Percentiles rank a stretch among this genome's conserved stretches.
Conservation (phyloP, 805 yeast genomes). For the Cyberlindnera maritima region DNA sequence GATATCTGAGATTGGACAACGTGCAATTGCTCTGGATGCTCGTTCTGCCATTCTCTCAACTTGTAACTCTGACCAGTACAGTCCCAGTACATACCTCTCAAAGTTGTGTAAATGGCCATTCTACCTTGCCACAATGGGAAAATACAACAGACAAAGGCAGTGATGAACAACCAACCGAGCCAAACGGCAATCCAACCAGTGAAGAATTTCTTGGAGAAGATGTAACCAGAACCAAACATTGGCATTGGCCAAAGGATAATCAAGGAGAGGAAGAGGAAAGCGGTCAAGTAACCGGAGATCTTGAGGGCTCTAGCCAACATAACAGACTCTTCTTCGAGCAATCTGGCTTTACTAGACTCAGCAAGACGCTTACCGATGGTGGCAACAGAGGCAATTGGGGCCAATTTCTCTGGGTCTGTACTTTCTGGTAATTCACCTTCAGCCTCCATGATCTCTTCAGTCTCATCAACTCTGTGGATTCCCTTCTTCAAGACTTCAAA, state of each 20-base stretch:
- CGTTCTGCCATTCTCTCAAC: conserved; percentile 70
- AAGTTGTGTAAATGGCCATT: conserved; percentile 56
- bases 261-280: conserved; percentile 57
- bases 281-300: conserved; percentile 58
- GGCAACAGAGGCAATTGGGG: conserved; percentile 31
- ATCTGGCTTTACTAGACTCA: conserved; percentile 22
- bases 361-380: conserved; percentile 31
- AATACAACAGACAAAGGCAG: conserved; percentile 59
- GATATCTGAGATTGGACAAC: conserved; percentile 66
- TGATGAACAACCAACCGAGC: conserved; percentile 76
- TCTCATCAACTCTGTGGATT: conserved; percentile 69
- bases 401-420: conserved; percentile 24
- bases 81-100: conserved; percentile 86
- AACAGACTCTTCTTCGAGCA: conserved; percentile 48
- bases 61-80: conserved; percentile 70
- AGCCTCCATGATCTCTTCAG: conserved; percentile 55
- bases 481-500: conserved; percentile 54
- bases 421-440: conserved; percentile 27
- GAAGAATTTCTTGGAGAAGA: conserved; percentile 73
- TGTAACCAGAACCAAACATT: conserved; percentile 78
- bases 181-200: conserved; percentile 88
- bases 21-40: conserved; percentile 72
- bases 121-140: conserved; percentile 78
- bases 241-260: conserved; percentile 92
- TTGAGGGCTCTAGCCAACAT: conserved; percentile 56